Evolutionary conservation across 2,329 filamentous ascomycete genomes (phyloP).

Genomic region (Pseudogymnoascus sp.): DNA sequence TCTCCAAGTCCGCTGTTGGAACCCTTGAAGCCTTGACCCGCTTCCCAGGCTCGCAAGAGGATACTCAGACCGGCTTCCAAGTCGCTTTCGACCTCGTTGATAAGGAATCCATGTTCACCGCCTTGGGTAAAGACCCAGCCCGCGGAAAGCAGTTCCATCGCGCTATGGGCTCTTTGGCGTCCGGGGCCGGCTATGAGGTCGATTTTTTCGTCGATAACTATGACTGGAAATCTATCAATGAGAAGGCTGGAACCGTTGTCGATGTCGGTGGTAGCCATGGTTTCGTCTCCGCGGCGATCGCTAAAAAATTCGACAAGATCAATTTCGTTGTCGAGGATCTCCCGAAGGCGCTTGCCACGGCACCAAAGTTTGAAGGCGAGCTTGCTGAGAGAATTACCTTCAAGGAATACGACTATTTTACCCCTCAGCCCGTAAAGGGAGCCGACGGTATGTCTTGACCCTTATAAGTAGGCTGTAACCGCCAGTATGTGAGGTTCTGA

Average conservation of each 20-base stretch:
- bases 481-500: not conserved
- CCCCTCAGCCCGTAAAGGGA: slow-evolving; percentile 35
- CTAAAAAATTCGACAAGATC: slow-evolving; percentile 42
- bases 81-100: slow-evolving; percentile 44
- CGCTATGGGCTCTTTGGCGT: slow-evolving; percentile 49
- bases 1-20: slow-evolving; percentile 37
- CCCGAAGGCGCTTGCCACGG: slow-evolving; percentile 39
- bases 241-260: slow-evolving; percentile 42
- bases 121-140: slow-evolving; percentile 41
- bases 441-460: slow-evolving; percentile 37
- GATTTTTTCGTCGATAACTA: slow-evolving; percentile 47
- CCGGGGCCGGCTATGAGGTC: slow-evolving; percentile 50
- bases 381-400: slow-evolving; percentile 21
- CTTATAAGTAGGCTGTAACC: not conserved
- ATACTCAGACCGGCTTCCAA: slow-evolving; percentile 45
- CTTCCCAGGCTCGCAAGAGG: slow-evolving; percentile 42
- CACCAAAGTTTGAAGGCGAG: slow-evolving; percentile 37
- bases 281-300: slow-evolving; percentile 49
- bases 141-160: slow-evolving; percentile 45
- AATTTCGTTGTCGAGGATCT: slow-evolving; percentile 51
- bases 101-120: slow-evolving; percentile 47
- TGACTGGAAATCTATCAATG: slow-evolving; percentile 43
- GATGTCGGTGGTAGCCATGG: slow-evolving; percentile 54
- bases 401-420: slow-evolving; percentile 39
- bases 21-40: slow-evolving; percentile 39